Conservation (phyloP, 2,329 filamentous ascomycete genomes). For the Epichloe gansuensis region DNA sequence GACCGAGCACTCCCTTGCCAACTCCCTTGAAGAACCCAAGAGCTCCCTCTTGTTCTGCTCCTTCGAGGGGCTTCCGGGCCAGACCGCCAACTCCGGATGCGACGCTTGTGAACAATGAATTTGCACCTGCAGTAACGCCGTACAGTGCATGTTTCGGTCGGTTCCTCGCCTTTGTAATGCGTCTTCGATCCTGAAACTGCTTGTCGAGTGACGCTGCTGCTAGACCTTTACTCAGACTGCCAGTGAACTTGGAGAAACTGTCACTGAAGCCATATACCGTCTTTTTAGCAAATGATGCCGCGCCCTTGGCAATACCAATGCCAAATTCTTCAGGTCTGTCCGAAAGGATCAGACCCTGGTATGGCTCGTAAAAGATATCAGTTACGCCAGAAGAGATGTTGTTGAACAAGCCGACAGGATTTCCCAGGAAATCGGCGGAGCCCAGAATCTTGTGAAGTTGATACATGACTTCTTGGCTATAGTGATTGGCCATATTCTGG, state of each 20-base stretch:
- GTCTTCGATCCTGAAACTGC: slow-evolving; percentile 91
- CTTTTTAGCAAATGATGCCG: slow-evolving; percentile 96
- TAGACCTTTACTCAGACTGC: slow-evolving; percentile 90
- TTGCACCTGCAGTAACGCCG: slow-evolving; percentile 88
- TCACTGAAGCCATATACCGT: slow-evolving; percentile 95
- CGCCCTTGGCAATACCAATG: slow-evolving; percentile 88
- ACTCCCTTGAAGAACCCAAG: slow-evolving; percentile 95
- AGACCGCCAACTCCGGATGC: slow-evolving; percentile 89
- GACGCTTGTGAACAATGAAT: slow-evolving; percentile 83
- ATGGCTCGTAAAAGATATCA: slow-evolving; percentile 98
- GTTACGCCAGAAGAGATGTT: slow-evolving; percentile 94
- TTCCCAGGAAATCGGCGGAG: slow-evolving; percentile 93
- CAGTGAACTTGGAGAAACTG: slow-evolving; percentile 95
- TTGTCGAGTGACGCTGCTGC: slow-evolving; percentile 94
- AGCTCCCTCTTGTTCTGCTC: slow-evolving; percentile 88
- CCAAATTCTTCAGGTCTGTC: slow-evolving; percentile 92
- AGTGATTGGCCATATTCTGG: slow-evolving; percentile 82
- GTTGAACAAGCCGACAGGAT: slow-evolving; percentile 95
- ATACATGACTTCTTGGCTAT: slow-evolving; percentile 89
- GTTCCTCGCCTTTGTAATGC: slow-evolving; percentile 87
- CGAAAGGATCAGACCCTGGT: slow-evolving; percentile 92
- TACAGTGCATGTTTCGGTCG: slow-evolving; percentile 94
- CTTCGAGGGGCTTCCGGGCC: slow-evolving; percentile 85
- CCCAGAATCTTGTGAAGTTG: slow-evolving; percentile 96
- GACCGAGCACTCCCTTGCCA: slow-evolving; percentile 81